These are phyloP conservation scores for Plasmodium fragile DNA, from an alignment of 169 alveolate genomes.

Conservation along the genomic window DNA sequence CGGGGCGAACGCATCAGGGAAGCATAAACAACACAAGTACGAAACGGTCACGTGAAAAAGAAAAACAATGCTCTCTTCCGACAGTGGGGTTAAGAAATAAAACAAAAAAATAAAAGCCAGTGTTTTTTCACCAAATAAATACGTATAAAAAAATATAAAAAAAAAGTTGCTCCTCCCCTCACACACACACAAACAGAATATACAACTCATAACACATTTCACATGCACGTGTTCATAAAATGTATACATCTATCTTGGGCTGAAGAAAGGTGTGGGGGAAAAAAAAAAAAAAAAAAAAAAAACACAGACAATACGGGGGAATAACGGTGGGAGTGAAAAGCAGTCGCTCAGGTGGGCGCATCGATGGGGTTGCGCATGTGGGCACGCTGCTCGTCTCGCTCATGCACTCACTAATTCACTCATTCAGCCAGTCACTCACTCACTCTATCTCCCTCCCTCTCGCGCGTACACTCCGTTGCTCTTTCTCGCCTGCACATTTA, in stretches of 20 bases:
- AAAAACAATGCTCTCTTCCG: background rate
- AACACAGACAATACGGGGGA: background rate
- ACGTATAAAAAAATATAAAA: background rate
- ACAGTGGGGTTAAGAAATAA: background rate
- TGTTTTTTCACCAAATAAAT: background rate
- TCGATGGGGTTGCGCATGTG: background rate
- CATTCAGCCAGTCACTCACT: too few relatives aligned
- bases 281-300: background rate
- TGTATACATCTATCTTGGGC: conserved; percentile 19
- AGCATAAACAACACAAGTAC: background rate
- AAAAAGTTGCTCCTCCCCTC: background rate
- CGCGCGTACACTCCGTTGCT: background rate
- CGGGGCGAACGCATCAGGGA: background rate
- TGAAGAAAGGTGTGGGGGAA: background rate
- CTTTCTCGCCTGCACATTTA: background rate
- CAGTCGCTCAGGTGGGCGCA: background rate
- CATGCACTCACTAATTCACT: too few relatives aligned
- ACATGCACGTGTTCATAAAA: background rate
- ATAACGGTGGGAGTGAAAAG: background rate
- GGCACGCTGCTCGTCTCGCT: background rate
- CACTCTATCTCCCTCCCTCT: background rate
- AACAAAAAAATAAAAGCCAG: conserved; percentile 8
- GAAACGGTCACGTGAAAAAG: background rate
- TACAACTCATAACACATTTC: background rate
- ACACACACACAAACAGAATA: background rate